phyloP scores from a whole-genome alignment of 140 eudicot genomes.

The Senecio squalidus region DNA sequence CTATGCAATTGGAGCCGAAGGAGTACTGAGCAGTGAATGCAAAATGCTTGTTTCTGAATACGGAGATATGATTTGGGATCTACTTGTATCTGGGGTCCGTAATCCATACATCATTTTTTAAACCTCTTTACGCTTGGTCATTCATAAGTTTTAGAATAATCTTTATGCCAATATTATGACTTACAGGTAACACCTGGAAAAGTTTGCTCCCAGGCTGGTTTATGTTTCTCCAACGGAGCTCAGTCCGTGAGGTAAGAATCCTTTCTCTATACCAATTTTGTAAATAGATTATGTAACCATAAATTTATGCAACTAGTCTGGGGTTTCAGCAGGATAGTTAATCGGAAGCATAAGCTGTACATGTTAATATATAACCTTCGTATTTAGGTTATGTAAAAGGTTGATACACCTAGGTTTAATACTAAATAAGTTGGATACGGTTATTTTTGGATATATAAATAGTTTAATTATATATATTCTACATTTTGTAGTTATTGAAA shows the following conservation, averaged over 20 bases:
- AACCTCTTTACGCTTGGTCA: neutral
- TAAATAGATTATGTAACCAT: neutral
- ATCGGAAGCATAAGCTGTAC: too few relatives aligned
- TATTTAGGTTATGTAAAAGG: too few relatives aligned
- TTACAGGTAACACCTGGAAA: constrained; percentile 56
- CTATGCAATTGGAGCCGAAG: constrained; percentile 66
- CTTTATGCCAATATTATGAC: neutral
- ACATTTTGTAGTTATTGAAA: too few relatives aligned
- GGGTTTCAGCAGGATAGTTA: too few relatives aligned
- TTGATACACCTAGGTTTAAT: too few relatives aligned
- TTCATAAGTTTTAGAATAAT: neutral
- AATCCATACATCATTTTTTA: neutral
- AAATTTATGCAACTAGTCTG: too few relatives aligned
- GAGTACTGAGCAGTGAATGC: constrained; percentile 59
- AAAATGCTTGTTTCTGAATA: constrained; percentile 47
- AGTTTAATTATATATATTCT: too few relatives aligned
- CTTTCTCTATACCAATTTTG: neutral
- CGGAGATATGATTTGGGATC: constrained; percentile 81
- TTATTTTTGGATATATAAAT: too few relatives aligned
- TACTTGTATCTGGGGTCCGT: constrained; percentile 73
- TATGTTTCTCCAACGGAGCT: constrained; percentile 52
- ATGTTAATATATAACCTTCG: too few relatives aligned
- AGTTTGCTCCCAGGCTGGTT: constrained; percentile 66
- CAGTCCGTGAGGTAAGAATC: constrained; percentile 44
- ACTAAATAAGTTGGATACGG: too few relatives aligned